Evolutionary conservation across 371 early-diverging fungal species (phyloP).

Genomic region (Rhizopus arrhizus): DNA sequence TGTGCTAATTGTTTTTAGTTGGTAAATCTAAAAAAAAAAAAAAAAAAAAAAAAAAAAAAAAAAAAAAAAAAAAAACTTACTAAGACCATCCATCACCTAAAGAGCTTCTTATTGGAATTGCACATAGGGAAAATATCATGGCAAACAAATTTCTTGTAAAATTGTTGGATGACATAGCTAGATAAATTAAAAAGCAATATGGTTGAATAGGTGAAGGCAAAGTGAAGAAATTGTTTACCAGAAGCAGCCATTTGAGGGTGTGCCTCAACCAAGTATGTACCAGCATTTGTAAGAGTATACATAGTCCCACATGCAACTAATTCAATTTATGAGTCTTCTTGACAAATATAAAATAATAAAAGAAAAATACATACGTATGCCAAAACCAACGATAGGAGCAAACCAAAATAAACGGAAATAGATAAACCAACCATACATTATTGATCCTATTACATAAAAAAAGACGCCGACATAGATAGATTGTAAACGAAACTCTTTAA

Average conservation of each 20-base stretch:
- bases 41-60: no score
- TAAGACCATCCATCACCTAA: conserved; percentile 45
- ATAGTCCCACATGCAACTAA: conserved; percentile 36
- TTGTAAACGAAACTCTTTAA: conserved; percentile 28
- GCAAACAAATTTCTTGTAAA: conserved; percentile 36
- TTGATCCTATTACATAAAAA: conserved; percentile 25
- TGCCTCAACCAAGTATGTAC: conserved; percentile 37
- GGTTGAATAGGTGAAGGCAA: not conserved
- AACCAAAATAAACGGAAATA: conserved; percentile 30
- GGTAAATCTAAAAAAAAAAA: not conserved
- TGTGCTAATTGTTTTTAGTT: not conserved
- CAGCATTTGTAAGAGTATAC: conserved; percentile 38
- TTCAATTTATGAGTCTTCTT: not conserved
- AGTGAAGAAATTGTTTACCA: conserved; percentile 14
- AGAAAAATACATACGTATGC: conserved; percentile 10
- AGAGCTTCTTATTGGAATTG: conserved; percentile 26
- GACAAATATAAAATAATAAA: not conserved
- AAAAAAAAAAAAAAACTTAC: conserved; percentile 23
- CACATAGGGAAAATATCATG: conserved; percentile 41
- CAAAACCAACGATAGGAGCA: conserved; percentile 31
- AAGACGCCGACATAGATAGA: conserved; percentile 34
- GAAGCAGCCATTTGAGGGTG: conserved; percentile 39
- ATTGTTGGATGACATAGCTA: conserved; percentile 35
- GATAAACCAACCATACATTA: conserved; percentile 47
- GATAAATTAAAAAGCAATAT: not conserved